Base-by-base conservation (phyloP, 768 basidiomycete genomes). In the Phaeolepiota aurea region DNA sequence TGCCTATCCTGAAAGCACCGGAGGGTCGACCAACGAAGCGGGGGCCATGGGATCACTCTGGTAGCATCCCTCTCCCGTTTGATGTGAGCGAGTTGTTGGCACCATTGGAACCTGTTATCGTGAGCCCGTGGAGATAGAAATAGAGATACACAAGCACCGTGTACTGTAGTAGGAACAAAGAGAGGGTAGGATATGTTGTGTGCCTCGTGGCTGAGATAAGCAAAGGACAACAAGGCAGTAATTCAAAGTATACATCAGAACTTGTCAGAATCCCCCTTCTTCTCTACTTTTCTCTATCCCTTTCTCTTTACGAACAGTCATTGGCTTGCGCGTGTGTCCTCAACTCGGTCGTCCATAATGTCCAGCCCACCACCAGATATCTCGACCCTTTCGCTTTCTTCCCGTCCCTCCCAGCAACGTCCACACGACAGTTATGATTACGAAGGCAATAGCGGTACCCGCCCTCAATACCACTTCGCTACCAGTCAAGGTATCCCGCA, bases 401-500 rank as follows among this genome's bases (percentile, higher is more conserved):
- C 75, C 47, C 61, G 57, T 45, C 57, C 57, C 21, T 68, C 76
- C 47, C 79, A 77, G 64, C 82, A 76, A 81, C 84, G 83, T 75
- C 77, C 82, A 72, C 77, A 88, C 69, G 86, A 89, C 62, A 64
- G 69, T 81, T 86, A 86, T 66, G 83, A 87, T 71, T 87, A 82
- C 67, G 85, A 89, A 57, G 75, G 71, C 63, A 66, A 64, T 61
- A 63, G 53, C 55, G 53, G 62, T 49, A 63, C 54, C 61, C 77
- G 82, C 63, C 63, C 69, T 48, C 79, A 68, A 51, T 87, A 79
- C 65, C 83, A 82, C 57, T 88, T 80, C 61, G 65, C 74, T 32
- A 80, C 87, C 28, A 72, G 79, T 38, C 65, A 69, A 40, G 68
- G 65, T 49, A 54, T 74, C 57, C 58, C 75, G 59, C 71, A 76